These are phyloP conservation scores for Trametes meyenii DNA, from an alignment of 768 basidiomycete genomes.

Conservation along the genomic window DNA sequence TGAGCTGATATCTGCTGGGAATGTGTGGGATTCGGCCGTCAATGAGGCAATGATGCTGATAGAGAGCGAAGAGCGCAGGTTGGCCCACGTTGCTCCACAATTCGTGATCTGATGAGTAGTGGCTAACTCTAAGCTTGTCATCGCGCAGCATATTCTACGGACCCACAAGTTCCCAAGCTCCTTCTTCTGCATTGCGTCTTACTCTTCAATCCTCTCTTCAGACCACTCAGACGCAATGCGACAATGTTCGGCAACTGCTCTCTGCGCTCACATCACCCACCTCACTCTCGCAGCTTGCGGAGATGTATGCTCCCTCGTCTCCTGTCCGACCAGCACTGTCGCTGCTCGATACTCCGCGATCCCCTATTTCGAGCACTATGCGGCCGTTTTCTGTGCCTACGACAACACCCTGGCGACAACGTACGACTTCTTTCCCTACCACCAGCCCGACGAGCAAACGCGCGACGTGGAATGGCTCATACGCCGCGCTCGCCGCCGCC, in stretches of 20 bases:
- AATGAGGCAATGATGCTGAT: slow-evolving; percentile 67
- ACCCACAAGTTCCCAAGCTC: slow-evolving; percentile 48
- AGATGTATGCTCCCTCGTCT: slow-evolving; percentile 88
- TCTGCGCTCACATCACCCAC: slow-evolving; percentile 72
- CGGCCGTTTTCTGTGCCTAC: slow-evolving; percentile 48
- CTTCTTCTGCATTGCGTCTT: slow-evolving; percentile 61
- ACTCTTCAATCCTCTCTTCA: slow-evolving; percentile 74
- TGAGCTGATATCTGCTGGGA: slow-evolving; percentile 66
- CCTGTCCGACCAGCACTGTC: slow-evolving; percentile 42
- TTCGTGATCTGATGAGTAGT: background rate
- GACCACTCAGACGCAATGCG: slow-evolving; percentile 78
- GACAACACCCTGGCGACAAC: slow-evolving; percentile 18
- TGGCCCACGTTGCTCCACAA: background rate
- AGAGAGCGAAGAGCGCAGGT: slow-evolving; percentile 75
- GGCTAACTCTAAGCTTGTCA: slow-evolving; percentile 6
- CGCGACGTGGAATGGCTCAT: slow-evolving; percentile 77
- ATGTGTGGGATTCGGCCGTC: slow-evolving; percentile 74
- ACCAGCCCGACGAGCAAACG: slow-evolving; percentile 47
- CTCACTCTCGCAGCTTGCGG: slow-evolving; percentile 75
- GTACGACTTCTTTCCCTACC: slow-evolving; percentile 34
- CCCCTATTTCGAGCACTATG: slow-evolving; percentile 14
- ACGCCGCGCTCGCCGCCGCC: slow-evolving; percentile 50
- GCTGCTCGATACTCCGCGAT: slow-evolving; percentile 34
- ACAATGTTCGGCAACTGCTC: slow-evolving; percentile 78
- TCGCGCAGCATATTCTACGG: slow-evolving; percentile 40